Evolutionary conservation across 331 rosid genomes (phyloP).

Genomic region (Arachis monticola): DNA sequence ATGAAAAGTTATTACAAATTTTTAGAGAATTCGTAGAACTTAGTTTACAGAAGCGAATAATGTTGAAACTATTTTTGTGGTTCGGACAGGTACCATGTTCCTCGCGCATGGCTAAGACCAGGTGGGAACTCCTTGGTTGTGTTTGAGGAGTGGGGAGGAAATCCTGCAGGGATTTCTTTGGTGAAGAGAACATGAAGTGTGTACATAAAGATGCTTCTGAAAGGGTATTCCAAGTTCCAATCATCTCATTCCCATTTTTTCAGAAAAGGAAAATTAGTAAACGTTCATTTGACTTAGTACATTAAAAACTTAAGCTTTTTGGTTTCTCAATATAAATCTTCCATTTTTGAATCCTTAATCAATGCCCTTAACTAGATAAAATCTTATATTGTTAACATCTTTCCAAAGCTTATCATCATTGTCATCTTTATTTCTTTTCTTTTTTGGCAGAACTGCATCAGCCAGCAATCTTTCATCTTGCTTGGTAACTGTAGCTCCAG

Average conservation of each 20-base stretch:
- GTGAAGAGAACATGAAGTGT: conserved; percentile 64
- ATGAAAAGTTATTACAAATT: too few relatives aligned
- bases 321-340: too few relatives aligned
- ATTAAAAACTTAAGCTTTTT: too few relatives aligned
- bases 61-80: conserved; percentile 9
- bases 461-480: conserved; percentile 48
- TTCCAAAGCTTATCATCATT: conserved; percentile 3
- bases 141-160: conserved; percentile 96
- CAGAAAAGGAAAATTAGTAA: too few relatives aligned
- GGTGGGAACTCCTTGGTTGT: conserved; percentile 71
- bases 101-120: conserved; percentile 78
- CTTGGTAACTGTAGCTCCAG: conserved; percentile 51
- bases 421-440: neutral
- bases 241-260: too few relatives aligned
- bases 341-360: too few relatives aligned
- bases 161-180: conserved; percentile 69
- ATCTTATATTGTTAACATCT: neutral
- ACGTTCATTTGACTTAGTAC: too few relatives aligned
- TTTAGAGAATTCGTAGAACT: conserved; percentile 29
- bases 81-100: conserved; percentile 86
- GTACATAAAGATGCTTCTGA: conserved; percentile 48
- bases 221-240: conserved; percentile 48
- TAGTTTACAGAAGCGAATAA: neutral
- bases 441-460: conserved; percentile 59
- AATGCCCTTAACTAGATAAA: too few relatives aligned